Evolutionary conservation across 495 filamentous ascomycete genomes (phyloP).

Genomic region (Penicillium crystallinum): DNA sequence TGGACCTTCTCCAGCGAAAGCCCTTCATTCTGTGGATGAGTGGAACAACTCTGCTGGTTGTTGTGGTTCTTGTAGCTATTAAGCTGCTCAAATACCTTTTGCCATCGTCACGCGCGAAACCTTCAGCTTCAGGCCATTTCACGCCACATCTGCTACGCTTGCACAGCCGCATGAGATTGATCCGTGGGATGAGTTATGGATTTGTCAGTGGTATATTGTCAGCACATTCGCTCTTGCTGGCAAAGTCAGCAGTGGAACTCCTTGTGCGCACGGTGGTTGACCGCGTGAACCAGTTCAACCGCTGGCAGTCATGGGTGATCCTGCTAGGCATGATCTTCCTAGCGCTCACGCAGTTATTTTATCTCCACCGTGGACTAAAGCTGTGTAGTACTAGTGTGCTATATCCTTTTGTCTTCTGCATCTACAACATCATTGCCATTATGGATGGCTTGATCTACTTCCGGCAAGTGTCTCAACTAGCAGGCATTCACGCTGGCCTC

Average conservation of each 20-base stretch:
- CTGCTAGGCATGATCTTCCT: conserved; percentile 75
- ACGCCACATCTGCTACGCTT: conserved; percentile 30
- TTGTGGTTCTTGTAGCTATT: conserved; percentile 58
- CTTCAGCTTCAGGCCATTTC: conserved; percentile 35
- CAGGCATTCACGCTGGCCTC: conserved; percentile 68
- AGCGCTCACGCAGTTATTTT: conserved; percentile 90
- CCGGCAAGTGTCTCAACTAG: conserved; percentile 74
- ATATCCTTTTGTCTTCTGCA: conserved; percentile 97
- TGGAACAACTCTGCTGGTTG: conserved; percentile 65
- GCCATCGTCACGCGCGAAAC: conserved; percentile 30
- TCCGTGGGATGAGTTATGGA: conserved; percentile 82
- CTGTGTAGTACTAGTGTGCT: conserved; percentile 92
- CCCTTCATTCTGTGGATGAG: conserved; percentile 92
- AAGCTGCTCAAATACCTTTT: conserved; percentile 51
- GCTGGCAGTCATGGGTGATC: conserved; percentile 96
- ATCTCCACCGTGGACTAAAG: conserved; percentile 88
- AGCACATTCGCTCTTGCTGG: conserved; percentile 85
- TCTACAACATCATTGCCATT: conserved; percentile 99
- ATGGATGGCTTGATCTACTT: conserved; percentile 97
- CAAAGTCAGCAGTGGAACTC: conserved; percentile 94
- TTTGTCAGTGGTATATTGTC: conserved; percentile 88
- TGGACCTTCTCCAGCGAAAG: conserved; percentile 65
- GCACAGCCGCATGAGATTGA: conserved; percentile 61
- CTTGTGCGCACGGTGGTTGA: conserved; percentile 90
- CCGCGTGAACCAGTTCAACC: conserved; percentile 86